phyloP scores from a whole-genome alignment of 2,329 filamentous ascomycete species.

The Colletotrichum endophyticum region DNA sequence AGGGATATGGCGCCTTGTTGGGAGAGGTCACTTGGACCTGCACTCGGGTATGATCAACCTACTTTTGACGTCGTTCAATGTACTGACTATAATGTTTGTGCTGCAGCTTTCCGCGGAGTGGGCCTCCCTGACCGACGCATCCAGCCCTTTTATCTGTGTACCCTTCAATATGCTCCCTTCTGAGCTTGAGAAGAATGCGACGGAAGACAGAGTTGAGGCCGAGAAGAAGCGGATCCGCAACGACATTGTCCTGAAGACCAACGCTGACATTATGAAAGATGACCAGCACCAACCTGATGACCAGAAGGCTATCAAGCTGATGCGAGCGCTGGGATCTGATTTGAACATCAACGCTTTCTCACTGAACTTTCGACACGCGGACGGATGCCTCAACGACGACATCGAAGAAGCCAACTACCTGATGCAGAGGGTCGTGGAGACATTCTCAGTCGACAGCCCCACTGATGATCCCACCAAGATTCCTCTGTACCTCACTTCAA shows the following conservation, averaged over 20 bases:
- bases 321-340: conserved; percentile 48
- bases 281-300: conserved; percentile 27
- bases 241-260: conserved; percentile 41
- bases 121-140: conserved; percentile 40
- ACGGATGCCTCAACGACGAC: conserved; percentile 45
- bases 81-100: background rate
- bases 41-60: conserved; percentile 33
- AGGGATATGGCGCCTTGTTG: conserved; percentile 46
- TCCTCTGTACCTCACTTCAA: conserved; percentile 50
- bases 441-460: conserved; percentile 43
- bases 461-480: conserved; percentile 43
- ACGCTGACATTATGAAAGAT: conserved; percentile 37
- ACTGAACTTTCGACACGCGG: conserved; percentile 43
- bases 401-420: conserved; percentile 54
- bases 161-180: conserved; percentile 47
- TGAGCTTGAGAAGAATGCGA: conserved; percentile 29
- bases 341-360: conserved; percentile 52
- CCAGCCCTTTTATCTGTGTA: conserved; percentile 39
- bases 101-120: conserved; percentile 43
- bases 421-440: conserved; percentile 47
- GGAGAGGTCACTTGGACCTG: conserved; percentile 49
- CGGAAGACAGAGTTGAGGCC: conserved; percentile 31
- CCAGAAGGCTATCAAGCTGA: conserved; percentile 38
- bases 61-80: no score
- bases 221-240: conserved; percentile 42